These are phyloP conservation scores for Teratosphaeria destructans DNA, from an alignment of 2,329 filamentous ascomycete species.

Conservation along the genomic window DNA sequence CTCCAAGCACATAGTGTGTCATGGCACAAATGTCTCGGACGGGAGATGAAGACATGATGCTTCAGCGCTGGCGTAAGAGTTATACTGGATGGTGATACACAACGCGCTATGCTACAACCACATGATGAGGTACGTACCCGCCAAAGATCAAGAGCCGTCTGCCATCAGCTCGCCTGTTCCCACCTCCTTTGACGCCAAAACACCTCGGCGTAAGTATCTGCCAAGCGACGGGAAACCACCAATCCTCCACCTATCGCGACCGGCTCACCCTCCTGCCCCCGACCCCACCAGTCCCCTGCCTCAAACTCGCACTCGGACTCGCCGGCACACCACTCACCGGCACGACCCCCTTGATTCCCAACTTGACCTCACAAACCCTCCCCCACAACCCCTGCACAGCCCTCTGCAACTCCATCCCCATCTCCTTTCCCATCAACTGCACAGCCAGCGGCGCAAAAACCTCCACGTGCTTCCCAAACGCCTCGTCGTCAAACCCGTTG, in stretches of 20 bases:
- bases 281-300: conserved; percentile 9
- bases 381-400: conserved; percentile 69
- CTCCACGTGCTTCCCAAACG: conserved; percentile 68
- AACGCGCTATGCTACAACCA: background rate
- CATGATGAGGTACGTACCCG: background rate
- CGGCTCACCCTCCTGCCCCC: background rate
- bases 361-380: conserved; percentile 67
- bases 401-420: conserved; percentile 66
- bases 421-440: conserved; percentile 71
- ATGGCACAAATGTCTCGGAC: too few relatives aligned
- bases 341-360: conserved; percentile 34
- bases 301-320: conserved; percentile 14
- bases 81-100: background rate
- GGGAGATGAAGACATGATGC: background rate
- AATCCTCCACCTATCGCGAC: background rate
- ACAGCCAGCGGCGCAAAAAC: conserved; percentile 81
- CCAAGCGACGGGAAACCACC: too few relatives aligned
- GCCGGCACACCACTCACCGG: conserved; percentile 9
- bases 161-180: background rate
- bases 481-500: conserved; percentile 65
- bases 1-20: too few relatives aligned
- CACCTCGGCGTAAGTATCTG: background rate
- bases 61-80: background rate
- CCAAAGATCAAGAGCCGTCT: background rate
- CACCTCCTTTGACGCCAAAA: background rate